These are phyloP conservation scores for Leccinum pallidistipes DNA, from an alignment of 1,284 basidiomycete species.

Conservation along the genomic window DNA sequence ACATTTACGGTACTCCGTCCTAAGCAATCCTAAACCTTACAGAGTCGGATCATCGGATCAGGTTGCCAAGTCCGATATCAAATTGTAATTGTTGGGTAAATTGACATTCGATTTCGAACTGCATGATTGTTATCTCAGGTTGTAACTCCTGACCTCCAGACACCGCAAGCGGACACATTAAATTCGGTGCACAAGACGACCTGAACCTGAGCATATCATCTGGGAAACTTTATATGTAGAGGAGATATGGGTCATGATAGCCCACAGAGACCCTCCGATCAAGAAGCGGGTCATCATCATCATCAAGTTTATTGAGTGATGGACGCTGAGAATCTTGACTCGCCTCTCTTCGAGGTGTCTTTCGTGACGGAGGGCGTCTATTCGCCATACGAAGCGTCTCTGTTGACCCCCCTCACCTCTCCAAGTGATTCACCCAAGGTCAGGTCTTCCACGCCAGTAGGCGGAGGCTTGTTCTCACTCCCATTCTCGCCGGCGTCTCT, in stretches of 20 bases:
- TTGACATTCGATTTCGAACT: background rate
- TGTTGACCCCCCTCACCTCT: slow-evolving; percentile 15
- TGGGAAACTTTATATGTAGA: background rate
- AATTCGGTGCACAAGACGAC: background rate
- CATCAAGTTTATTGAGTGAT: slow-evolving; percentile 1
- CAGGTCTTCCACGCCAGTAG: background rate
- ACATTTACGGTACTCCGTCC: background rate
- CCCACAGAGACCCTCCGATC: background rate
- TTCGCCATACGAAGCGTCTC: slow-evolving; percentile 9
- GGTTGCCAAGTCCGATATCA: background rate
- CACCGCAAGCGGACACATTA: background rate
- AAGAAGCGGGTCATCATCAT: background rate
- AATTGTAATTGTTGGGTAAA: background rate
- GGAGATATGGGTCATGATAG: background rate
- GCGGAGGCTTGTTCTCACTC: slow-evolving; percentile 8
- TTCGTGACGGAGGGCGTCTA: background rate
- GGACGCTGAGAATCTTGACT: slow-evolving; percentile 2
- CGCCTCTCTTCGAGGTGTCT: slow-evolving; percentile 11
- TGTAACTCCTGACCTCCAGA: background rate
- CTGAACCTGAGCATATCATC: background rate
- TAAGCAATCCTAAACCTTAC: background rate
- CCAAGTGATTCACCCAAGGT: slow-evolving; percentile 1
- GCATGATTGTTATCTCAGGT: background rate
- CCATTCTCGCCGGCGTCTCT: slow-evolving; percentile 22
- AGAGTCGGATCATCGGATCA: background rate